Conservation (phyloP, 2,329 filamentous ascomycete genomes). For the Calycina marina region DNA sequence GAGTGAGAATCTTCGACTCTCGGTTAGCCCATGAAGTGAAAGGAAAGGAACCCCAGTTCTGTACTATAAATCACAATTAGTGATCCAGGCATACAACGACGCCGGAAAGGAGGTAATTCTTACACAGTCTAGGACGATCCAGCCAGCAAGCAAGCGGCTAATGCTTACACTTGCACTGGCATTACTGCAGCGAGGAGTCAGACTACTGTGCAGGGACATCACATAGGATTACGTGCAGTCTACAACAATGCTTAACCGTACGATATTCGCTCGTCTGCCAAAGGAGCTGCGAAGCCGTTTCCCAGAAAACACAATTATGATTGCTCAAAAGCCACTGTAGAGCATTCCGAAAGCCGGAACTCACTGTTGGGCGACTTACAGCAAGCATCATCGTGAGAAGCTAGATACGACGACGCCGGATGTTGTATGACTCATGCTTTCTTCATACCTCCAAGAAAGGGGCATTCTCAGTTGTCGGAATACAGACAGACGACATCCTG, state of each 20-base stretch:
- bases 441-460: neutral
- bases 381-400: neutral
- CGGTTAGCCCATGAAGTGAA: neutral
- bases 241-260: neutral
- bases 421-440: constrained; percentile 1
- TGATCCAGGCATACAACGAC: constrained; percentile 6
- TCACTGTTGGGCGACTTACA: constrained; percentile 1
- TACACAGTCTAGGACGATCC: constrained; percentile 5
- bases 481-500: neutral
- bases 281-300: neutral
- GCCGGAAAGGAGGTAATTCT: constrained; percentile 4
- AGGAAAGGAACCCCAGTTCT: neutral
- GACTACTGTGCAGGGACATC: neutral
- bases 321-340: neutral
- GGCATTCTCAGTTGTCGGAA: neutral
- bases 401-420: neutral
- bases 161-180: neutral
- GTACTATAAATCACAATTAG: neutral
- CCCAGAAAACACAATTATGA: neutral
- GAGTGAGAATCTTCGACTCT: neutral
- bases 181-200: neutral
- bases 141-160: constrained; percentile 3
- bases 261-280: neutral
- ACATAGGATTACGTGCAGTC: neutral
- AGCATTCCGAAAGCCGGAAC: constrained; percentile 1